Evolutionary conservation across 805 yeast species (phyloP).

Genomic region (Candida railenensis): DNA sequence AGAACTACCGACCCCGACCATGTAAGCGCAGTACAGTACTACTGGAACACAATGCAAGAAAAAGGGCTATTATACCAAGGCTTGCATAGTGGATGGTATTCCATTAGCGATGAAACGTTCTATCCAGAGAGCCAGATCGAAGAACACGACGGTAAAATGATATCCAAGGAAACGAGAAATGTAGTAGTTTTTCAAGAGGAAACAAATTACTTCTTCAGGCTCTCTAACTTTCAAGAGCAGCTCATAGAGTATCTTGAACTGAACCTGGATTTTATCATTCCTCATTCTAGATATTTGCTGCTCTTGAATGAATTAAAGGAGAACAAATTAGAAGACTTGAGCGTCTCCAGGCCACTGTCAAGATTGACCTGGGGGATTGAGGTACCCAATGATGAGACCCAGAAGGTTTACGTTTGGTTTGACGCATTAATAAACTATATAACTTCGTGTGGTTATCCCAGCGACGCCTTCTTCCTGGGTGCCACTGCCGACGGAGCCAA

Average conservation of each 20-base stretch:
- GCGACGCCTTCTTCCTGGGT: slow-evolving; percentile 8
- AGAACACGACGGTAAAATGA: slow-evolving; percentile 30
- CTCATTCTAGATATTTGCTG: slow-evolving; percentile 52
- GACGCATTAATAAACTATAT: slow-evolving; percentile 89
- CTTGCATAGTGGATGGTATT: slow-evolving; percentile 90
- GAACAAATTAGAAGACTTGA: slow-evolving; percentile 58
- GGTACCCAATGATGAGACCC: slow-evolving; percentile 78
- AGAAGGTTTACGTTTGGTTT: slow-evolving; percentile 92
- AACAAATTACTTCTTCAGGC: slow-evolving; percentile 80
- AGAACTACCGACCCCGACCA: slow-evolving; percentile 91
- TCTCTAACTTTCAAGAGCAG: slow-evolving; percentile 57
- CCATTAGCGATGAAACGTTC: slow-evolving; percentile 90
- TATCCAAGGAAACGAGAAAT: slow-evolving; percentile 68
- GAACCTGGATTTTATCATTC: slow-evolving; percentile 64
- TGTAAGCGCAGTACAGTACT: slow-evolving; percentile 53
- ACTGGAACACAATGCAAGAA: slow-evolving; percentile 65
- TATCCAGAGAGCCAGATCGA: slow-evolving; percentile 79
- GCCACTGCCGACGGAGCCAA: slow-evolving; percentile 12
- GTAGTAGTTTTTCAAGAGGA: slow-evolving; percentile 77
- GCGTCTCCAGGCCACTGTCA: slow-evolving; percentile 81
- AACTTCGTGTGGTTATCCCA: slow-evolving; percentile 62
- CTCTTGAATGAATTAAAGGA: slow-evolving; percentile 58
- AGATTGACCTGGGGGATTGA: slow-evolving; percentile 87
- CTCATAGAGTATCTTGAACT: slow-evolving; percentile 49
- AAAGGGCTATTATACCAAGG: slow-evolving; percentile 79